A percentile compares a stretch with the other conserved stretches of the same genome.
phyloP scores from a whole-genome alignment of 768 basidiomycete species.

The Rossbeevera mucosa region DNA sequence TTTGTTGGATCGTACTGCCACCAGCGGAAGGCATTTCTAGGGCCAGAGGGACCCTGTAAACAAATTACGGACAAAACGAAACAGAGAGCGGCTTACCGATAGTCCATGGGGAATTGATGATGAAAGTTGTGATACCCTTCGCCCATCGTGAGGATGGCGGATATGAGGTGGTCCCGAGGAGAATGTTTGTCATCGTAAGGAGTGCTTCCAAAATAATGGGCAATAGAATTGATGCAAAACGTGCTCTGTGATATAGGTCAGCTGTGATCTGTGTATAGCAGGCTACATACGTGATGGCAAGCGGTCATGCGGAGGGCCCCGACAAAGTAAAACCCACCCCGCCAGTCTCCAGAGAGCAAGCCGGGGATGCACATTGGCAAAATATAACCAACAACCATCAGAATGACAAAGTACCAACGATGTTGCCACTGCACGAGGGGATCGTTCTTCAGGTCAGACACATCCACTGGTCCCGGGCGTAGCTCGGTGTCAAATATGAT shows the following conservation, averaged over 20 bases:
- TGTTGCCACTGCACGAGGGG: conserved; percentile 76
- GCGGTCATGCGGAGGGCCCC: conserved; percentile 67
- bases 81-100: conserved; percentile 21
- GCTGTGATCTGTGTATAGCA: background rate
- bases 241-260: conserved; percentile 49
- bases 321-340: conserved; percentile 72
- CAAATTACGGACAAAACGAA: background rate
- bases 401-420: conserved; percentile 60
- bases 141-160: conserved; percentile 75
- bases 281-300: conserved; percentile 69
- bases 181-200: conserved; percentile 79
- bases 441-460: conserved; percentile 68
- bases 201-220: conserved; percentile 77
- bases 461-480: conserved; percentile 65
- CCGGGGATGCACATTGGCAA: conserved; percentile 69
- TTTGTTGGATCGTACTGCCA: conserved; percentile 70
- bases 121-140: conserved; percentile 74
- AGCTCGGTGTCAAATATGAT: conserved; percentile 73
- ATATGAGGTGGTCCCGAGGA: conserved; percentile 74
- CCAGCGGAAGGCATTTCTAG: conserved; percentile 68
- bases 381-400: conserved; percentile 63
- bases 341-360: conserved; percentile 68
- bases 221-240: conserved; percentile 86
- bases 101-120: conserved; percentile 84
- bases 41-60: conserved; percentile 5